Evolutionary conservation across 2,329 filamentous ascomycete species (phyloP).

Genomic region (Diplodia mutila): DNA sequence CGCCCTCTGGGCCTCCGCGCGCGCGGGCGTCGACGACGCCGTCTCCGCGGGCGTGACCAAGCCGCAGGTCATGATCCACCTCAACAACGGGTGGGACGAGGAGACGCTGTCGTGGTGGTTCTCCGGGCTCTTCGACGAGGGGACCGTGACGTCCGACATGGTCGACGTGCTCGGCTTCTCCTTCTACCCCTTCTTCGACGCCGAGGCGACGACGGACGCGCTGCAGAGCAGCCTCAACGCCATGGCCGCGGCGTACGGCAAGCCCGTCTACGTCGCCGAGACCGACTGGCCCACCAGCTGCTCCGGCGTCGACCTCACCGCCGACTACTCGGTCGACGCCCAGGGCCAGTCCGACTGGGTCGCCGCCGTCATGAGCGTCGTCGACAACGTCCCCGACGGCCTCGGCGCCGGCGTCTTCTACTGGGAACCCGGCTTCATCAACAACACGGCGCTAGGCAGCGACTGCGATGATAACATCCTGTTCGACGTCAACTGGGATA

Average conservation of each 20-base stretch:
- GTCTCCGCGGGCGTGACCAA: slow-evolving; percentile 51
- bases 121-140: slow-evolving; percentile 56
- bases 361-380: slow-evolving; percentile 60
- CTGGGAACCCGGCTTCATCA: slow-evolving; percentile 74
- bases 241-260: slow-evolving; percentile 65
- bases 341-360: slow-evolving; percentile 67
- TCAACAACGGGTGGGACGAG: slow-evolving; percentile 78
- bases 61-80: slow-evolving; percentile 73
- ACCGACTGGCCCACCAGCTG: slow-evolving; percentile 71
- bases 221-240: slow-evolving; percentile 61
- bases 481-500: slow-evolving; percentile 65
- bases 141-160: slow-evolving; percentile 56
- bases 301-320: slow-evolving; percentile 51
- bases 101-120: slow-evolving; percentile 64
- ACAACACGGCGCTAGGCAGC: slow-evolving; percentile 66
- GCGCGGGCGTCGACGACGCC: slow-evolving; percentile 67
- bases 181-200: slow-evolving; percentile 73
- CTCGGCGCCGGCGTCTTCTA: slow-evolving; percentile 64
- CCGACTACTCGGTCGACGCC: slow-evolving; percentile 65
- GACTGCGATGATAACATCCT: slow-evolving; percentile 10
- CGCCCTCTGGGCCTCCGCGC: slow-evolving; percentile 65
- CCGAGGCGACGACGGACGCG: slow-evolving; percentile 60
- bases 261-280: slow-evolving; percentile 71
- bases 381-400: slow-evolving; percentile 58
- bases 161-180: slow-evolving; percentile 74